phyloP scores from a whole-genome alignment of 768 basidiomycete species.

The Naematelia encephala region DNA sequence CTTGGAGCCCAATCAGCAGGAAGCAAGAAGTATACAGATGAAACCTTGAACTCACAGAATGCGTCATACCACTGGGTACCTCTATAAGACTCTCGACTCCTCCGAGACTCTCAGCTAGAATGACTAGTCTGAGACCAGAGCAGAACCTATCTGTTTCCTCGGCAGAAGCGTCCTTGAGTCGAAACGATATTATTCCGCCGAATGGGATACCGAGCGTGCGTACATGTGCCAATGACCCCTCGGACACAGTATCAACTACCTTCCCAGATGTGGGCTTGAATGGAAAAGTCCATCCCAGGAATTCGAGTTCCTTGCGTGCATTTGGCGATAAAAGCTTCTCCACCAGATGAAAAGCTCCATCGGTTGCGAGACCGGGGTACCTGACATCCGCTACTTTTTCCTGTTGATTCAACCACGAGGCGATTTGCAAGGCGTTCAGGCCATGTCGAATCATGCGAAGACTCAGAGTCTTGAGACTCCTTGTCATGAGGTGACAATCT shows the following conservation, averaged over 20 bases:
- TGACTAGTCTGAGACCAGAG: conserved; percentile 63
- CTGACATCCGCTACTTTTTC: conserved; percentile 70
- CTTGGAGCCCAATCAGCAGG: conserved; percentile 11
- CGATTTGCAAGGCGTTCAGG: conserved; percentile 72
- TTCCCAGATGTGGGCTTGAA: conserved; percentile 27
- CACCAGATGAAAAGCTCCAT: conserved; percentile 66
- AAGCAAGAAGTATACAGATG: background rate
- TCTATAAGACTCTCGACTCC: conserved; percentile 91
- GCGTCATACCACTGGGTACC: conserved; percentile 84
- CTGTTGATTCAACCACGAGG: conserved; percentile 59
- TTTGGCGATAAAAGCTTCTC: conserved; percentile 62
- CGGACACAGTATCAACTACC: conserved; percentile 3
- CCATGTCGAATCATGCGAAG: conserved; percentile 86
- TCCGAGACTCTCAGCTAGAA: conserved; percentile 82
- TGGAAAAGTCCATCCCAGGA: conserved; percentile 48
- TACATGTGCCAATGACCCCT: conserved; percentile 22
- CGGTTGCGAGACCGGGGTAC: conserved; percentile 74
- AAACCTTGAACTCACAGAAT: conserved; percentile 54
- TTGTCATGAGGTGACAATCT: conserved; percentile 85
- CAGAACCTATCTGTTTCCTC: conserved; percentile 66
- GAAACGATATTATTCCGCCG: conserved; percentile 82
- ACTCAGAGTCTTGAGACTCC: conserved; percentile 86
- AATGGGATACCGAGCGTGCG: conserved; percentile 67
- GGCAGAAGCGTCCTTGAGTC: conserved; percentile 55
- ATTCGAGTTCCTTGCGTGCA: conserved; percentile 63